phyloP scores from a whole-genome alignment of 78 protist species.

The Dictyostelium intermedium region DNA sequence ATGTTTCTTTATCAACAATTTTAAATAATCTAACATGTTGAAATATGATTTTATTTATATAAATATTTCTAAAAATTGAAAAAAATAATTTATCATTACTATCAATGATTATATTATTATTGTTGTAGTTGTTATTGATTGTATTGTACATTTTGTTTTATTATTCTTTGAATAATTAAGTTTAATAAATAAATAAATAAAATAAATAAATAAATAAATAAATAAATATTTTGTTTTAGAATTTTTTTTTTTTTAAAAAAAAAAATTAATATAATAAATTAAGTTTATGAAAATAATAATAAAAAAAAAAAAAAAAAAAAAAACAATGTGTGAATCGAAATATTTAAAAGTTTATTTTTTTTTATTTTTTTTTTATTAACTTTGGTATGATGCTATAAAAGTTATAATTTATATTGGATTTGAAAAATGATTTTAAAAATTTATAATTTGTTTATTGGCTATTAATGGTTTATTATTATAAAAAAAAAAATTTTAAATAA shows the following conservation, averaged over 20 bases:
- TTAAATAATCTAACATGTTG: background rate
- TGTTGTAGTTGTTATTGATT: background rate
- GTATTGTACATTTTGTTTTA: background rate
- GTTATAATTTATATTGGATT: background rate
- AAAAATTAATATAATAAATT: too few species aligned
- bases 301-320: too few species aligned
- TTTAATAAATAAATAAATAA: background rate
- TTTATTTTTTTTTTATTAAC: too few species aligned
- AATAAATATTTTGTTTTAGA: background rate
- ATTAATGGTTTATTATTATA: background rate
- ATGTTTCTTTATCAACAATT: background rate
- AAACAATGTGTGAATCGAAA: background rate
- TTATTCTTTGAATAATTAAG: background rate
- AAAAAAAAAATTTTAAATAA: too few species aligned
- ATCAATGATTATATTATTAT: background rate
- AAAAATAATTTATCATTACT: background rate
- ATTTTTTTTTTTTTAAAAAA: too few species aligned
- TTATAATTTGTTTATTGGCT: background rate
- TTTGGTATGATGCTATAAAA: background rate
- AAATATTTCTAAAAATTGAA: background rate
- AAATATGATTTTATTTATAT: background rate
- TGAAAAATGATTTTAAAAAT: background rate
- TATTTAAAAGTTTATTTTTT: background rate
- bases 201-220: background rate
- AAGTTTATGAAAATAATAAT: too few species aligned